Conservation (phyloP, 1,139 yeast genomes). For the Diutina neorugosa region DNA sequence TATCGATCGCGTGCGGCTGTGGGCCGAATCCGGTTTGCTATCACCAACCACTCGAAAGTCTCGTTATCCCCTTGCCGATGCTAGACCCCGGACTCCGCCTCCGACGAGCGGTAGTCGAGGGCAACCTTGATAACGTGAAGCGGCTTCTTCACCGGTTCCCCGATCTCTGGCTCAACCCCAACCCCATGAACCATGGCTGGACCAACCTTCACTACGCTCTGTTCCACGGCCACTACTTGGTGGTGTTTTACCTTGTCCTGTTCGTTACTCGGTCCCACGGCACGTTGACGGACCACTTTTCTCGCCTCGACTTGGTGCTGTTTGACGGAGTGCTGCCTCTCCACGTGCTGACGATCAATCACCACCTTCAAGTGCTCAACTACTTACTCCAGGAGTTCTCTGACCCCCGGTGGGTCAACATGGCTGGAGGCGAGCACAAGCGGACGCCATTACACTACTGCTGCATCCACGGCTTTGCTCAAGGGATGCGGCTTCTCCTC, state of each 20-base stretch:
- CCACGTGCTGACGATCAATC: conserved; percentile 56
- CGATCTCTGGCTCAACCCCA: conserved; percentile 61
- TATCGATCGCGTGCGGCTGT: no score
- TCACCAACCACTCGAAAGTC: no score
- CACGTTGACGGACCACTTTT: conserved; percentile 2
- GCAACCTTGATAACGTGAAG: conserved; percentile 61
- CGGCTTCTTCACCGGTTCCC: conserved; percentile 66
- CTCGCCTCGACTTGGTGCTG: conserved; percentile 28
- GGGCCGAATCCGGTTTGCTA: no score
- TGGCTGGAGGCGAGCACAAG: conserved; percentile 34
- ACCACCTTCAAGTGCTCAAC: conserved; percentile 71
- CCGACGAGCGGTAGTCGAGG: conserved; percentile 61
- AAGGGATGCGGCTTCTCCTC: conserved; percentile 57
- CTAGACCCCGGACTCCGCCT: conserved; percentile 25
- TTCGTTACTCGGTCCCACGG: conserved; percentile 14
- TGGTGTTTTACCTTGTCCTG: conserved; percentile 49
- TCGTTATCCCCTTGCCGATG: neutral
- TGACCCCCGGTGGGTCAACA: conserved; percentile 45
- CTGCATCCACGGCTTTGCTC: conserved; percentile 51
- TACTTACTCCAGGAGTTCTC: conserved; percentile 75
- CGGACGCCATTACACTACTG: conserved; percentile 72
- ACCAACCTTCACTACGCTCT: conserved; percentile 82
- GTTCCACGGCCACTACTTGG: conserved; percentile 63
- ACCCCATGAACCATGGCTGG: conserved; percentile 69
- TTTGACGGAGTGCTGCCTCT: conserved; percentile 64